Base-by-base conservation (phyloP, 345 rosid genomes). In the Salix dunnii region DNA sequence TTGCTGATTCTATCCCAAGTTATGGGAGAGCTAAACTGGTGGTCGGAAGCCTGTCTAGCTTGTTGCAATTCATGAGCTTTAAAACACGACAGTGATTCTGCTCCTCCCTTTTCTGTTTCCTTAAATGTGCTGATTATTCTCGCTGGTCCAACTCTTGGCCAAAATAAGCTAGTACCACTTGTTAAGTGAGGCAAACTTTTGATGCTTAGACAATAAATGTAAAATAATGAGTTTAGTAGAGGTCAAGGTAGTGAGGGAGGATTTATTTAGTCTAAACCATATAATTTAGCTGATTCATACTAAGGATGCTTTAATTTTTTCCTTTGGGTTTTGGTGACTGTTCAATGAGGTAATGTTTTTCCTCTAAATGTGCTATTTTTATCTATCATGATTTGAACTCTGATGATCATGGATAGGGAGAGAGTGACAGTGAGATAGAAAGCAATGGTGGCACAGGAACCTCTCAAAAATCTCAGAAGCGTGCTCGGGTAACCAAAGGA, bases 401-500 rank as follows among this genome's bases (percentile, higher is more conserved):
- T 20, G 12, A 16, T 71, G 40, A 27, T 23, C 16, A 71, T 31
- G 17, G 74, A 83, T 88, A 90, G 89, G 97, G 87, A 77, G 90
- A 91, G 76, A 92, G 89, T 85, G 93, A 88, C 18, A 89, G 92
- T 77, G 97, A 92, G 78, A 87, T 88, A 84, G 94, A 89, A 83
- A 83, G 84, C 64, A 85, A 82, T 66, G 91, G 87, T 74, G 88
- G 77, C 49, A 60, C 49, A 33, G 86, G 77, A 62, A 79, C 88
- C 62, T 85, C 80, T 68, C 82, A 67, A 72, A 86, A 88, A 73
- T 88, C 88, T 72, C 87, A 78, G 77, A 90, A 90, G 84, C 88
- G 85, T 78, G 82, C 86, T 71, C 82, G 78, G 77, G 84, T 82
- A 74, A 85, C 90, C 55, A 82, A 71, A 80, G 88, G 87, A 83